Base-by-base conservation (phyloP, 2,329 filamentous ascomycete species). In the Dichotomopilus funicola region DNA sequence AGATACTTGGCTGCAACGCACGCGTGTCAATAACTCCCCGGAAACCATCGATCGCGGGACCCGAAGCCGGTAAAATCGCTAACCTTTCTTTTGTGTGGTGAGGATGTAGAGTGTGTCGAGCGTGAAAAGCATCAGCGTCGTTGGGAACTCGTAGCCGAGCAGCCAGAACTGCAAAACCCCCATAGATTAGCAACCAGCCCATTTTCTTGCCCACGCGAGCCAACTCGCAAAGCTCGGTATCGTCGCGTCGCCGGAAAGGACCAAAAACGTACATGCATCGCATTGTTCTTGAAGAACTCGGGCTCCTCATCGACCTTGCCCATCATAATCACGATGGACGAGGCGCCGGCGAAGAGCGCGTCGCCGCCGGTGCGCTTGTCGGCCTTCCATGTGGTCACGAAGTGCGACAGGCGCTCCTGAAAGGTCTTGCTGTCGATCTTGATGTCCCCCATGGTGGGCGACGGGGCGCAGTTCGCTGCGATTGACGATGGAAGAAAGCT, bases 81-180 rank as follows among this genome's bases (percentile, higher is more conserved):
- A 43, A 95, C 91, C 92, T 83, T 99, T 99, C 76, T 99, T 99
- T 57, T 89, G 87, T 5, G 94, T 99, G 6, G 94, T 99, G 62
- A 99, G 85, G 57, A 97, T 87, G 73, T 94, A 95, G 65, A 97
- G 79, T 47, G 85, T 84, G 59, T 97, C 94, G 59, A 86, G 76
- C 1, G 92, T 97, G 70, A 99, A 85, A 51, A 99, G 80, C 78
- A 99, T 90, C 61, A 99, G 78, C 0, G 94, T 99, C 41, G 92
- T 91, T 37, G 94, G 94, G 68, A 99, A 99, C 72, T 99, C 94
- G 78, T 99, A 99, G 66, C 94, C 94, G 60, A 99, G 82, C 54
- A 99, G 80, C 95, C 95, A 99, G 73, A 97, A 95, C 91, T 96
- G 71, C 49, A 51, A 13, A 51, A 31, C 47, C 54, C 40, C 19